Evolutionary conservation across 202 grass and related monocot species (phyloP), one percentile per base, ranked within the genome.

Genomic region (Sporobolus alterniflorus): DNA sequence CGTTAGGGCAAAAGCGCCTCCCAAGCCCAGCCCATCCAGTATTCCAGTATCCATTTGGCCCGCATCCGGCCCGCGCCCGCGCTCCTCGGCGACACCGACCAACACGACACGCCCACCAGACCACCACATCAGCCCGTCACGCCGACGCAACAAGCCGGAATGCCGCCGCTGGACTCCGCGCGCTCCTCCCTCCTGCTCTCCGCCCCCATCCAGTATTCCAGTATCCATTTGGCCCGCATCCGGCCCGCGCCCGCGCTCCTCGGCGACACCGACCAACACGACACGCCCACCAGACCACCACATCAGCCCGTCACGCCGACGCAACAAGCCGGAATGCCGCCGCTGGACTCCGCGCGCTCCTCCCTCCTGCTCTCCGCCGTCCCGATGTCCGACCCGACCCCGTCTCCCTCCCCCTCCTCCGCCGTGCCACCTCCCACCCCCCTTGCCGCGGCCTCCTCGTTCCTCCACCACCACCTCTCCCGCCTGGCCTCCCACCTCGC

Each of bases 401-500:
- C 86, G n/a, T 39, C 79, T 11, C 11, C 81, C 26, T 25, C 79
- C 18, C 15, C 66, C 7, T 25, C 70, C 34, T 16, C 78, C 1
- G 29, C 83, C 1, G 48, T 52, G 17, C 46, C 69, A 51, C 69
- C 75, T 12, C 78, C 91, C 64, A 87, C 92, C 43, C 93, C 93
- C 8, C 31, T 95, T 64, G 84, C 85, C 0, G 90, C 91, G 22
- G 65, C 86, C 57, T 69, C 90, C 65, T 93, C 96, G 76, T 98
- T 98, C 76, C 49, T 98, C 67, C 90, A 84, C 2, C 90, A 90
- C 69, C 95, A 95, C 64, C 39, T 96, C 89, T 89, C 79, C 73
- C 85, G 47, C 75, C 62, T 96, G 69, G 80, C 85, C 32, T 82
- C 92, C 47, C 85, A 85, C 73, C 66, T 92, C 72, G 73, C 92